Percentiles rank a stretch among this genome's conserved stretches.
These are phyloP conservation scores for Melanogaster broomeanus DNA, from an alignment of 768 basidiomycete genomes.

Conservation along the genomic window DNA sequence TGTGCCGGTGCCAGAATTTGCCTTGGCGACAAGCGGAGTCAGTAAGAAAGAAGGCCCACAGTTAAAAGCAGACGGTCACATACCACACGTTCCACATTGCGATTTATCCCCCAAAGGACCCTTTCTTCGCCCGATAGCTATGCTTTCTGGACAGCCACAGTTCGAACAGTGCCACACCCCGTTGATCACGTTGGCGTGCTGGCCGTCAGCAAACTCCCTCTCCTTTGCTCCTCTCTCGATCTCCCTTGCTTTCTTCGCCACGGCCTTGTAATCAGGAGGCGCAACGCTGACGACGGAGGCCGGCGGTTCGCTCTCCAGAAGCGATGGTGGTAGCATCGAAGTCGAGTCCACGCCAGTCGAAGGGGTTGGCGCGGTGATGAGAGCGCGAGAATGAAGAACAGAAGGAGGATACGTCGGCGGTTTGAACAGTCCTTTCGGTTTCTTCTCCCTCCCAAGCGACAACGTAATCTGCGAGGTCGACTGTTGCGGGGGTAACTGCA, in stretches of 20 bases:
- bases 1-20: constrained; percentile 88
- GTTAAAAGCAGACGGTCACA: constrained; percentile 29
- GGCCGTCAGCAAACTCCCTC: constrained; percentile 79
- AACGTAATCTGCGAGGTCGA: constrained; percentile 34
- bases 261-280: constrained; percentile 49
- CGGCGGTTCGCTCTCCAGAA: constrained; percentile 63
- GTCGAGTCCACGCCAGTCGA: constrained; percentile 70
- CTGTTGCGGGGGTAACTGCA: constrained; percentile 45
- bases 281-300: constrained; percentile 30
- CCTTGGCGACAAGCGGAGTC: constrained; percentile 44
- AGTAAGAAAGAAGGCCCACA: constrained; percentile 3
- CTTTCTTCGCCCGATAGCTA: constrained; percentile 84
- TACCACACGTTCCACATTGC: constrained; percentile 92
- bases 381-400: constrained; percentile 63
- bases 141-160: constrained; percentile 86
- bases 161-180: constrained; percentile 96
- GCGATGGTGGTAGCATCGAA: constrained; percentile 50
- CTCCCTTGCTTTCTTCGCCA: constrained; percentile 68
- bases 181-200: constrained; percentile 78
- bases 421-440: constrained; percentile 72
- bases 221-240: constrained; percentile 82
- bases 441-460: constrained; percentile 59
- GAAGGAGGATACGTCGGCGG: constrained; percentile 57
- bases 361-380: constrained; percentile 56
- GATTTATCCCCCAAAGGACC: constrained; percentile 89